phyloP scores from a whole-genome alignment of 768 basidiomycete species.

The Boletus rex-veris region DNA sequence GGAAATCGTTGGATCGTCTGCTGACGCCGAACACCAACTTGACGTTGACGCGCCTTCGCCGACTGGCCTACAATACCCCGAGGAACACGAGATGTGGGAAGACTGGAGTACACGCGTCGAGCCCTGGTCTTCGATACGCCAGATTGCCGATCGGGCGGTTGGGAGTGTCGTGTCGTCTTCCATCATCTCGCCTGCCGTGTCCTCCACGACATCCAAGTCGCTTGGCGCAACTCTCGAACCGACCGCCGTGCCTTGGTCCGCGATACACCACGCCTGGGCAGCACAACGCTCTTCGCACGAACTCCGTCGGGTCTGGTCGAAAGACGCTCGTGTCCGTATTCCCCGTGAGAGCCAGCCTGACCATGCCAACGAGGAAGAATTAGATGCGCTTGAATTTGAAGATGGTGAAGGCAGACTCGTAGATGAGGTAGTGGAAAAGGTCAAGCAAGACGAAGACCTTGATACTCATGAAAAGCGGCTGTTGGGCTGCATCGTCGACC shows the following conservation, averaged over 20 bases:
- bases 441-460: constrained; percentile 73
- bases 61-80: constrained; percentile 10
- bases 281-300: constrained; percentile 48
- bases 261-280: constrained; percentile 64
- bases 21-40: constrained; percentile 12
- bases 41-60: background rate
- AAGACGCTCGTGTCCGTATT: constrained; percentile 40
- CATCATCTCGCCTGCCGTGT: constrained; percentile 6
- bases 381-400: constrained; percentile 32
- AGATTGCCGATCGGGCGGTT: constrained; percentile 73
- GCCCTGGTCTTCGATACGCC: constrained; percentile 64
- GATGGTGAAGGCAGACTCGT: constrained; percentile 24
- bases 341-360: constrained; percentile 36
- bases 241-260: constrained; percentile 63
- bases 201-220: constrained; percentile 19
- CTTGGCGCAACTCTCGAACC: constrained; percentile 34
- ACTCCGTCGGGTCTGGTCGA: constrained; percentile 59
- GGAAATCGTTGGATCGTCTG: constrained; percentile 13
- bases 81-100: constrained; percentile 41
- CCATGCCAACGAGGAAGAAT: constrained; percentile 31
- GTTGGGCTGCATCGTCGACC: constrained; percentile 82
- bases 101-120: constrained; percentile 73
- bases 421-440: constrained; percentile 72
- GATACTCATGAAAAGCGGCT: constrained; percentile 80
- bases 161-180: constrained; percentile 53